phyloP scores from a whole-genome alignment of 2,329 filamentous ascomycete genomes.

The Dactylellina parvicollis region DNA sequence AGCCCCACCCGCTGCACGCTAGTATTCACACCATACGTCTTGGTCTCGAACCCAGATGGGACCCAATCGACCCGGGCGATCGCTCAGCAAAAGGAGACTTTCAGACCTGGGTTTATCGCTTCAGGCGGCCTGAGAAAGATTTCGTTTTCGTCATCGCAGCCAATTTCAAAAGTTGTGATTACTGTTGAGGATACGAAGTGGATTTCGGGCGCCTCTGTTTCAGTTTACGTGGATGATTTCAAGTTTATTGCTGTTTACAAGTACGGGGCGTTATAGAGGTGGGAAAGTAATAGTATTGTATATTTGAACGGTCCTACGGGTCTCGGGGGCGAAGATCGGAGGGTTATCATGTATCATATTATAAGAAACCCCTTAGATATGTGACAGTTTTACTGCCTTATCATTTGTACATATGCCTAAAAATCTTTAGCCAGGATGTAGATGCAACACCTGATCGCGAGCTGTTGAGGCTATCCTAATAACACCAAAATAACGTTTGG shows the following conservation, averaged over 20 bases:
- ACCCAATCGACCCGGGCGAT: neutral
- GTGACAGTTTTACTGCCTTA: too few species aligned
- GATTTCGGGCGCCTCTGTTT: neutral
- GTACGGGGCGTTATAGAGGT: too few species aligned
- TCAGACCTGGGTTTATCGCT: neutral
- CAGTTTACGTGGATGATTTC: conserved; percentile 27
- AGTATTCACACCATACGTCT: conserved; percentile 16
- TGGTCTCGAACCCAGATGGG: conserved; percentile 5
- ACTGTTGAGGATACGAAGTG: neutral
- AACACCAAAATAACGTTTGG: too few species aligned
- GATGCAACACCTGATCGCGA: too few species aligned
- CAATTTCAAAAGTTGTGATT: neutral
- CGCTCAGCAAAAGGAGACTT: neutral
- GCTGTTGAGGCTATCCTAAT: too few species aligned
- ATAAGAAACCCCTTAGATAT: too few species aligned
- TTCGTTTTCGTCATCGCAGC: neutral
- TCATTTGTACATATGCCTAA: too few species aligned
- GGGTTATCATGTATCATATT: too few species aligned
- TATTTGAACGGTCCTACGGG: too few species aligned
- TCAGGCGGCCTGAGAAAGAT: conserved; percentile 14
- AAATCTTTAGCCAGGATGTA: too few species aligned
- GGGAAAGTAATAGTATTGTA: too few species aligned
- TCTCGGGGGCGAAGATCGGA: too few species aligned
- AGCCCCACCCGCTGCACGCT: conserved; percentile 5
- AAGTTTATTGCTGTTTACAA: conserved; percentile 2